Conservation (phyloP, 495 filamentous ascomycete genomes). For the Lineolata rhizophorae region DNA sequence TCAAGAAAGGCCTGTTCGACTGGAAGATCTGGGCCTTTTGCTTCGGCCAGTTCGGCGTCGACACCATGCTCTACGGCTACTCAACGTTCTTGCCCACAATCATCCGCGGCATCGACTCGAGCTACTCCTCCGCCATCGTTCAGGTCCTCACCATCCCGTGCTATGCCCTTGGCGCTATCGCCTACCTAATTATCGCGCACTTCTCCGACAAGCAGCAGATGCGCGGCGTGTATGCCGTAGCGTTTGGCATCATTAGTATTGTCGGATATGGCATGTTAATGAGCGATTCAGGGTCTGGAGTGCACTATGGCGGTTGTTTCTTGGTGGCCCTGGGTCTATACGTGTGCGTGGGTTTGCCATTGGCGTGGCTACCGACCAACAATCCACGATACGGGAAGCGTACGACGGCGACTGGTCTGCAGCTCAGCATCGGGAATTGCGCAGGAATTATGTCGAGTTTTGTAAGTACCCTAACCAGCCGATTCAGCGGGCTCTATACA, state of each 20-base stretch:
- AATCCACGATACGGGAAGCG: constrained; percentile 49
- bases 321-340: constrained; percentile 51
- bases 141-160: constrained; percentile 64
- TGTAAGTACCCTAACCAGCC: constrained; percentile 26
- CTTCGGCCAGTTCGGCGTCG: constrained; percentile 41
- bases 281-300: constrained; percentile 31
- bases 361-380: constrained; percentile 42
- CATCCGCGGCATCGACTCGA: constrained; percentile 38
- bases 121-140: constrained; percentile 35
- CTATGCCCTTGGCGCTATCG: constrained; percentile 44
- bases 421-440: constrained; percentile 45
- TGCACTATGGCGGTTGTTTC: constrained; percentile 50
- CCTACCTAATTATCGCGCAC: constrained; percentile 37
- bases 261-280: constrained; percentile 48
- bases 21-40: constrained; percentile 47
- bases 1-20: constrained; percentile 29
- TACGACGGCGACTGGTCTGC: constrained; percentile 44
- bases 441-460: constrained; percentile 50
- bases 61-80: constrained; percentile 59
- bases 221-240: constrained; percentile 35
- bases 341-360: constrained; percentile 42
- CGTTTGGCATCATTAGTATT: constrained; percentile 35
- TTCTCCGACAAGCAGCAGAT: constrained; percentile 37
- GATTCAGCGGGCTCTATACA: too few relatives aligned
- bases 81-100: constrained; percentile 62